These are phyloP conservation scores for Alternaria longipes DNA, from an alignment of 2,329 filamentous ascomycete genomes.

Conservation along the genomic window DNA sequence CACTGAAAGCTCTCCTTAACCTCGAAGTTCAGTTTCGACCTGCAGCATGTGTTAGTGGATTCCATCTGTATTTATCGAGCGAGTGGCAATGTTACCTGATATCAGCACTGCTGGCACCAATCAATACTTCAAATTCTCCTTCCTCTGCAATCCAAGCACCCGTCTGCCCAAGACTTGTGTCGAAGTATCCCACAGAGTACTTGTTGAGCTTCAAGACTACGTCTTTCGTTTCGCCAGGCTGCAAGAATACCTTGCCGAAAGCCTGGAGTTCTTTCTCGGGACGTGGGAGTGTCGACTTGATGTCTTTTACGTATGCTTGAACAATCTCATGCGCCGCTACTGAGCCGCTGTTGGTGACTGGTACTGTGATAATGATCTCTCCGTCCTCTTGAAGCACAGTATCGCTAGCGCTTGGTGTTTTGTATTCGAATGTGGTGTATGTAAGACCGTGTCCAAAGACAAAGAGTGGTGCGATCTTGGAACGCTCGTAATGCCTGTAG, in stretches of 20 bases:
- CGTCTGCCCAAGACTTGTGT: constrained; percentile 60
- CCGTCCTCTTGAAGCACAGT: constrained; percentile 58
- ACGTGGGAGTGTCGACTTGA: constrained; percentile 68
- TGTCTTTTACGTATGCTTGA: constrained; percentile 73
- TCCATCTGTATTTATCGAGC: background rate
- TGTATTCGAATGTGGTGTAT: constrained; percentile 77
- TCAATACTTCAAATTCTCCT: constrained; percentile 67
- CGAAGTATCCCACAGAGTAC: constrained; percentile 67
- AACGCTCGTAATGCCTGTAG: constrained; percentile 75
- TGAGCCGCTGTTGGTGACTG: constrained; percentile 66
- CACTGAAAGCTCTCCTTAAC: constrained; percentile 72
- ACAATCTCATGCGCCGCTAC: constrained; percentile 70
- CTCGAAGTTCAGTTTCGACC: constrained; percentile 62
- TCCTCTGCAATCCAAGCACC: constrained; percentile 72
- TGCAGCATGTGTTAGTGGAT: constrained; percentile 41
- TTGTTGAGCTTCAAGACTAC: constrained; percentile 53
- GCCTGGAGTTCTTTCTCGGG: constrained; percentile 76
- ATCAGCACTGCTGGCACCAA: constrained; percentile 70
- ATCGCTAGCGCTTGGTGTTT: constrained; percentile 63
- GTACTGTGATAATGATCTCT: constrained; percentile 58
- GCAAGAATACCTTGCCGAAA: constrained; percentile 61
- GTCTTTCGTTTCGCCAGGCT: constrained; percentile 49
- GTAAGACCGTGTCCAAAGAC: constrained; percentile 81
- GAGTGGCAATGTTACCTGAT: constrained; percentile 62
- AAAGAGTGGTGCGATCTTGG: constrained; percentile 69